These are phyloP conservation scores for Magnaporthiopsis incrustans DNA, from an alignment of 2,329 filamentous ascomycete genomes.

Conservation along the genomic window DNA sequence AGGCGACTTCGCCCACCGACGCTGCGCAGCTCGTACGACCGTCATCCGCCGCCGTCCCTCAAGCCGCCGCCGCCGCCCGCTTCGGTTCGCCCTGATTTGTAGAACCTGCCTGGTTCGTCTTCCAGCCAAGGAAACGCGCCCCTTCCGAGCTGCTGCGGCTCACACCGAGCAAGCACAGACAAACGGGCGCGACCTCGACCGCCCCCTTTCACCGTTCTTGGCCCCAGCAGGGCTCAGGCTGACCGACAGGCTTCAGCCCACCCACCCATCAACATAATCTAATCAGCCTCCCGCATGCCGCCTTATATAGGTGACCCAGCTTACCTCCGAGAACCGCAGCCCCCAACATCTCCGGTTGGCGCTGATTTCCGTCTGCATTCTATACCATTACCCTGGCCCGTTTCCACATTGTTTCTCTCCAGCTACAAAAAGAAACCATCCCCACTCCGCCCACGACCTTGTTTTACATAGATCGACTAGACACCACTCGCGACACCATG, in stretches of 20 bases:
- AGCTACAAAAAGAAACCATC: background rate
- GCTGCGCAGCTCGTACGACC: background rate
- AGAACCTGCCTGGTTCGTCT: background rate
- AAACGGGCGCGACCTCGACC: background rate
- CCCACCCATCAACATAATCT: background rate
- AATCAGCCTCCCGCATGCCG: slow-evolving; percentile 1
- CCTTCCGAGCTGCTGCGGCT: background rate
- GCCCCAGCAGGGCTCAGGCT: slow-evolving; percentile 3
- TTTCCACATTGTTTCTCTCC: background rate
- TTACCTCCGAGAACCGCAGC: background rate
- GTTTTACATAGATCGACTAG: background rate
- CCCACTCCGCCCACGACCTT: background rate
- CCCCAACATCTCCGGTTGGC: slow-evolving; percentile 1
- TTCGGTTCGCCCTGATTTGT: background rate
- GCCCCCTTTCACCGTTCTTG: background rate
- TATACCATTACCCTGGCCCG: background rate
- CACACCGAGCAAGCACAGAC: background rate
- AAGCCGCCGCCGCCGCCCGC: background rate
- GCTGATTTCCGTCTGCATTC: background rate
- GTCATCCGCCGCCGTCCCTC: background rate
- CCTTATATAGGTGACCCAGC: slow-evolving; percentile 5
- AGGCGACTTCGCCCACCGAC: background rate
- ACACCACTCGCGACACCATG: slow-evolving; percentile 43
- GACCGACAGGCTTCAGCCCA: slow-evolving; percentile 1
- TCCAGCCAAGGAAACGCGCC: background rate